Evolutionary conservation across 441 rosid genomes (phyloP).

Genomic region (Biscutella auriculata): DNA sequence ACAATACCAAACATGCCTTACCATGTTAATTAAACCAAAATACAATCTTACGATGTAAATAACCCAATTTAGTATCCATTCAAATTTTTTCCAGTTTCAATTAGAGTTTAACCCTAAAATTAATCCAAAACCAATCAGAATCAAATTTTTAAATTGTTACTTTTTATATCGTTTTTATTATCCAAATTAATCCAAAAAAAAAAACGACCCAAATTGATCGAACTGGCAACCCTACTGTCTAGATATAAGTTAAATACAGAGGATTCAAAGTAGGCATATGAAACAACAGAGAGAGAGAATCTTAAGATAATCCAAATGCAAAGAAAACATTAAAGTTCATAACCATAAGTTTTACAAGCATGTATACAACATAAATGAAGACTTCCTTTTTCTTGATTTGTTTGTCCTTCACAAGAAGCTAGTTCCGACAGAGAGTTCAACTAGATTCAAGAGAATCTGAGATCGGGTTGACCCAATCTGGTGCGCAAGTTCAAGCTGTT

Average conservation of each 20-base stretch:
- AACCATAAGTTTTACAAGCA: constrained; percentile 3
- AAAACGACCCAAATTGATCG: no score
- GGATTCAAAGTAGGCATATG: not conserved
- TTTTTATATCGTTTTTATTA: no score
- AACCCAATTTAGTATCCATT: no score
- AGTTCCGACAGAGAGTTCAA: constrained; percentile 70
- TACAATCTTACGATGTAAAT: no score
- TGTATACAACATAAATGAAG: constrained; percentile 12
- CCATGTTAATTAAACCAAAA: no score
- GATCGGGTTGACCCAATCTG: constrained; percentile 82
- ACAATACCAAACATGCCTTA: no score
- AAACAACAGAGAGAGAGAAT: not conserved
- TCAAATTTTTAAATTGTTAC: no score
- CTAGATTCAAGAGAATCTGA: constrained; percentile 63
- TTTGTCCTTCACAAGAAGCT: constrained; percentile 57
- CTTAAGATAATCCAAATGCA: not conserved
- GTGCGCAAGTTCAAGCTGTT: constrained; percentile 75
- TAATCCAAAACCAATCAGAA: no score
- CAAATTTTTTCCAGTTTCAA: no score
- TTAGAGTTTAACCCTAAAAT: no score
- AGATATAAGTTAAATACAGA: not conserved
- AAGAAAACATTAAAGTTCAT: not conserved
- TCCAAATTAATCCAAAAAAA: no score
- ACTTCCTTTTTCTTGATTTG: not conserved
- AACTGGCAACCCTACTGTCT: no score